phyloP scores from a whole-genome alignment of 2,329 filamentous ascomycete genomes.

The Aspergillus pseudoviridinutans region DNA sequence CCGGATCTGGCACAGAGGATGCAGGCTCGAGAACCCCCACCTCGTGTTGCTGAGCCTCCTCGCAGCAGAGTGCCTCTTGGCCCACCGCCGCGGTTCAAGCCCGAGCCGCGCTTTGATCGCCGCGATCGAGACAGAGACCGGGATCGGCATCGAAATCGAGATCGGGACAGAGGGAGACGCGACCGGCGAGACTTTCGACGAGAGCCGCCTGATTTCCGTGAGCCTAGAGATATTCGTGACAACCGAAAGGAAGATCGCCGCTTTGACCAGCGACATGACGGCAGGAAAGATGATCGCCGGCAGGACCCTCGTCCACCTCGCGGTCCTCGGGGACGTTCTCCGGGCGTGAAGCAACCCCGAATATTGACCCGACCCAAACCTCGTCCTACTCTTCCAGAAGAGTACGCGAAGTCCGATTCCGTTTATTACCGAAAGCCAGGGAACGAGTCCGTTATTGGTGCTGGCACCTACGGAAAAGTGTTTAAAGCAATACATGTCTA shows the following conservation, averaged over 20 bases:
- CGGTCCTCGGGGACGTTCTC: slow-evolving; percentile 47
- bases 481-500: slow-evolving; percentile 80
- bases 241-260: slow-evolving; percentile 38
- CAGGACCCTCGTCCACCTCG: slow-evolving; percentile 39
- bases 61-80: slow-evolving; percentile 38
- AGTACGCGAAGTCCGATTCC: slow-evolving; percentile 75
- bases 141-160: slow-evolving; percentile 29
- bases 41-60: slow-evolving; percentile 29
- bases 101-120: slow-evolving; percentile 40
- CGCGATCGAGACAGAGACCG: slow-evolving; percentile 41
- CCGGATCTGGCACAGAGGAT: slow-evolving; percentile 47
- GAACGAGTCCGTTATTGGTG: slow-evolving; percentile 95
- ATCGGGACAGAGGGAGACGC: slow-evolving; percentile 27
- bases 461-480: slow-evolving; percentile 95
- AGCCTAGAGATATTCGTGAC: slow-evolving; percentile 26
- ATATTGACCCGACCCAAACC: slow-evolving; percentile 67
- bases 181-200: slow-evolving; percentile 35
- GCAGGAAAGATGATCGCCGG: slow-evolving; percentile 32
- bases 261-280: slow-evolving; percentile 39
- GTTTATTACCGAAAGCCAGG: slow-evolving; percentile 94
- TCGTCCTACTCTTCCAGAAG: slow-evolving; percentile 65
- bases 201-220: slow-evolving; percentile 26
- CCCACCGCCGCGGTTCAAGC: slow-evolving; percentile 37
- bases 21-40: slow-evolving; percentile 40
- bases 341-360: slow-evolving; percentile 54